Conservation (phyloP, 169 alveolate genomes). For the Cryptosporidium meleagridis region DNA sequence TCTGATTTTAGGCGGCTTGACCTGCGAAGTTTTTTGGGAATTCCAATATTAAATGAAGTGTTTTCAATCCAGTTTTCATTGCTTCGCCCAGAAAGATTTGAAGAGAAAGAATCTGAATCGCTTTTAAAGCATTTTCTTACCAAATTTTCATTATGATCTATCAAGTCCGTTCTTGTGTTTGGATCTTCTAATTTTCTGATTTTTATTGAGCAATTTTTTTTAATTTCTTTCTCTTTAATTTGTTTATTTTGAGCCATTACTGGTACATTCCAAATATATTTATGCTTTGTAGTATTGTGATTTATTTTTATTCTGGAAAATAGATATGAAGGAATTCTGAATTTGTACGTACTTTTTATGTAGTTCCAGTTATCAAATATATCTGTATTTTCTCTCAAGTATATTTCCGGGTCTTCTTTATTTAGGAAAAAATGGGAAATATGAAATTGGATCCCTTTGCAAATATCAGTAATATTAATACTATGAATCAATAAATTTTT, state of each 20-base stretch:
- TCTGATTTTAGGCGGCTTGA: slow-evolving; percentile 14
- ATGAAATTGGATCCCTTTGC: slow-evolving; percentile 33
- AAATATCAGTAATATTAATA: not conserved
- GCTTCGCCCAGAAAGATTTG: not conserved
- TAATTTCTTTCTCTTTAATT: not conserved
- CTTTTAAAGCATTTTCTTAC: not conserved
- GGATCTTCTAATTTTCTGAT: not conserved
- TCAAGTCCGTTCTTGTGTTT: not conserved
- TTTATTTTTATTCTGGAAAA: slow-evolving; percentile 1
- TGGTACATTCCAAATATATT: not conserved
- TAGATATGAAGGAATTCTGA: slow-evolving; percentile 20
- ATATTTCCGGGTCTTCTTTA: slow-evolving; percentile 2
- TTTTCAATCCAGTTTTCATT: not conserved
- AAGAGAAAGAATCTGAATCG: not conserved
- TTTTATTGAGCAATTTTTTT: not conserved
- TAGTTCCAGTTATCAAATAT: slow-evolving; percentile 35
- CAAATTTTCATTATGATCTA: not conserved
- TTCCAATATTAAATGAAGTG: not conserved
- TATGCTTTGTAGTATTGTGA: not conserved
- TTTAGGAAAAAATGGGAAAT: slow-evolving; percentile 38
- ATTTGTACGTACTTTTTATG: slow-evolving; percentile 4
- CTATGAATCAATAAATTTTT: not conserved
- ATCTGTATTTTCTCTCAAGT: slow-evolving; percentile 4
- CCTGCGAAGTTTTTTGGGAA: not conserved
- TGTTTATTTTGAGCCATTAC: not conserved